Base-by-base conservation (phyloP, 345 rosid genomes). In the Ricinus communis region DNA sequence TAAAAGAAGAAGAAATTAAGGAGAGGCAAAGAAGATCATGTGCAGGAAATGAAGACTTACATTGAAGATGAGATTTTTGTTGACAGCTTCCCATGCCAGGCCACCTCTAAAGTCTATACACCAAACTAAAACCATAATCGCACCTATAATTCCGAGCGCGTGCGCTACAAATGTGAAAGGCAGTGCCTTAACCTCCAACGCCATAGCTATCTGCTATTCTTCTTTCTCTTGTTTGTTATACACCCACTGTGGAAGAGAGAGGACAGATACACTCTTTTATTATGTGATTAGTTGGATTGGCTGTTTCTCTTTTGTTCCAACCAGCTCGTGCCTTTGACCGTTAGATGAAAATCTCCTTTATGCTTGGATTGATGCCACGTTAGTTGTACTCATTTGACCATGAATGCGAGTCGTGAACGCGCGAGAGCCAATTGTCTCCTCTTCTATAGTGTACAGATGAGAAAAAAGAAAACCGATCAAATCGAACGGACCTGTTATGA, bases 11-110 rank as follows among this genome's bases (percentile, higher is more conserved):
- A n/a, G n/a, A n/a, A n/a, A n/a, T n/a, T n/a, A n/a, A n/a, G n/a
- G n/a, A n/a, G n/a, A n/a, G n/a, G n/a, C n/a, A n/a, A n/a, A n/a
- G n/a, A n/a, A n/a, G n/a, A n/a, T n/a, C n/a, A n/a, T n/a, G n/a
- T n/a, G n/a, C 47, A 43, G 8, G 8, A 9, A 11, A 43, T 43
- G 21, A 60, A 46, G 11, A 65, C 80, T 76, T 82, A 93, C 99
- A 71, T 96, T 96, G 76, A 96, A 96, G 87, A 93, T 91, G 78
- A 96, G 98, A 72, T 71, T 87, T 52, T 93, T 96, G 83, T 96
- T 80, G 8, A 88, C 2, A 76, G 90, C 78, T 71, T 90, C 97
- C 99, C 99, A 95, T 9, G 98, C 99, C 27, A 92, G 49, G 55
- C 99, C 98, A 16, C 99, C 99, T 74, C 91, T 79, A 72, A 71